Percentiles rank a stretch among this genome's conserved stretches.
phyloP scores from a whole-genome alignment of 2,329 filamentous ascomycete species.

The Coleophoma crateriformis region DNA sequence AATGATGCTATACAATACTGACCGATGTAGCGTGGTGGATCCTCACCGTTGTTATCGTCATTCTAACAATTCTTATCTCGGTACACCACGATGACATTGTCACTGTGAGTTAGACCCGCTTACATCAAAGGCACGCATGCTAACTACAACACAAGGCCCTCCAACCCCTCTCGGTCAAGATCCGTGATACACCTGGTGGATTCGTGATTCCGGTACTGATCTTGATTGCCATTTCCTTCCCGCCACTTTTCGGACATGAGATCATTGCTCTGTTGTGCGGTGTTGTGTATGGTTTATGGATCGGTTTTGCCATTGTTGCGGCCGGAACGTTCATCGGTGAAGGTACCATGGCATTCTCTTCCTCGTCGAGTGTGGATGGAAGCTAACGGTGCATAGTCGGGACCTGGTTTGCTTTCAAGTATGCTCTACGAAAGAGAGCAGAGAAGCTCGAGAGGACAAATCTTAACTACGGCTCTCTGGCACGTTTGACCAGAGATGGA shows the following conservation, averaged over 20 bases:
- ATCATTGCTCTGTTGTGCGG: constrained; percentile 35
- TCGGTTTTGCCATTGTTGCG: constrained; percentile 34
- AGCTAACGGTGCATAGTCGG: constrained; percentile 13
- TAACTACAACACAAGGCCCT: constrained; percentile 18
- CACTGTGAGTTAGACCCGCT: constrained; percentile 15
- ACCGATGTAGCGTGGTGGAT: constrained; percentile 21
- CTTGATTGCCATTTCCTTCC: constrained; percentile 34
- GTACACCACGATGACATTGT: constrained; percentile 34
- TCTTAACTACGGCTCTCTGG: constrained; percentile 33
- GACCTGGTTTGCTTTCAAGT: constrained; percentile 36
- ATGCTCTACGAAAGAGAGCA: constrained; percentile 29
- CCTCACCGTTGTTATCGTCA: constrained; percentile 21
- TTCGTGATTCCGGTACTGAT: constrained; percentile 34
- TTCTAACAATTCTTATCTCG: constrained; percentile 28
- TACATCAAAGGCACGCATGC: neutral
- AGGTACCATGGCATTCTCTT: constrained; percentile 16
- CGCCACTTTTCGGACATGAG: constrained; percentile 36
- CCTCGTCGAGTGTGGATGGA: neutral
- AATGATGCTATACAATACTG: neutral
- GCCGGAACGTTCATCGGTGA: constrained; percentile 36
- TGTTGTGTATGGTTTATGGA: constrained; percentile 35
- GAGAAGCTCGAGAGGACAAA: constrained; percentile 33
- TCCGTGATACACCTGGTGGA: constrained; percentile 31
- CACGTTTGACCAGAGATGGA: constrained; percentile 33
- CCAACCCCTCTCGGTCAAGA: constrained; percentile 30